Conservation (phyloP, 495 filamentous ascomycete species). For the Clohesyomyces aquaticus region DNA sequence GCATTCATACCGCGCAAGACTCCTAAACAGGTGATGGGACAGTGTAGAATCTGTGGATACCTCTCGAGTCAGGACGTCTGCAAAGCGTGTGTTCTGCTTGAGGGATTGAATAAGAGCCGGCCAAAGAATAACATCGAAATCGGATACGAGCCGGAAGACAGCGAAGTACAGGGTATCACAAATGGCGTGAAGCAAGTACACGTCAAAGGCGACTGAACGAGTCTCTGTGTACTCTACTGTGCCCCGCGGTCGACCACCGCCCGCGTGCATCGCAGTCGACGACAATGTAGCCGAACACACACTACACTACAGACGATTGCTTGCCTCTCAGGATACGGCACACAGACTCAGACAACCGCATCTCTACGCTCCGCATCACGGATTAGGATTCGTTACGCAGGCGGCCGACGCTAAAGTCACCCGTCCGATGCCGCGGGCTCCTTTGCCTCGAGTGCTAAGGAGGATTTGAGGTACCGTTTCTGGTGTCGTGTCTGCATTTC, state of each 20-base stretch:
- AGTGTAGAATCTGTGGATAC: constrained; percentile 87
- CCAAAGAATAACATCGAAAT: constrained; percentile 60
- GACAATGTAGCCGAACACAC: background rate
- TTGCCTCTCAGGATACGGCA: too few species aligned
- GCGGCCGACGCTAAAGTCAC: background rate
- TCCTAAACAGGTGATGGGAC: constrained; percentile 74
- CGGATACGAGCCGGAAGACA: constrained; percentile 12
- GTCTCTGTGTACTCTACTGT: background rate
- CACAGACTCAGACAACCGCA: too few species aligned
- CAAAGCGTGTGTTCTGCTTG: constrained; percentile 89
- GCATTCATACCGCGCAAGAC: constrained; percentile 43
- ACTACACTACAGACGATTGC: background rate
- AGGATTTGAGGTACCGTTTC: too few species aligned
- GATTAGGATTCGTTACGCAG: too few species aligned
- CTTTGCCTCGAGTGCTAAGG: too few species aligned
- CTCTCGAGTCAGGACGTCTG: constrained; percentile 94
- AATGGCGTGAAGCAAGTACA: constrained; percentile 14
- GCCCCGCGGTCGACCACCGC: background rate
- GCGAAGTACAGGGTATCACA: background rate
- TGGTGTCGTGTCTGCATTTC: too few species aligned
- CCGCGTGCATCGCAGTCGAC: too few species aligned
- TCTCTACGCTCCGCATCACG: too few species aligned
- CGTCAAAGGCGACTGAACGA: constrained; percentile 21
- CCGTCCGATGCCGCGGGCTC: background rate
- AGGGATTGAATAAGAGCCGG: constrained; percentile 88